A percentile compares a stretch with the other conserved stretches of the same genome.
These are phyloP conservation scores for sweet orange (Citrus sinensis) DNA, from an alignment of 345 rosid genomes.

Conservation along the genomic window DNA sequence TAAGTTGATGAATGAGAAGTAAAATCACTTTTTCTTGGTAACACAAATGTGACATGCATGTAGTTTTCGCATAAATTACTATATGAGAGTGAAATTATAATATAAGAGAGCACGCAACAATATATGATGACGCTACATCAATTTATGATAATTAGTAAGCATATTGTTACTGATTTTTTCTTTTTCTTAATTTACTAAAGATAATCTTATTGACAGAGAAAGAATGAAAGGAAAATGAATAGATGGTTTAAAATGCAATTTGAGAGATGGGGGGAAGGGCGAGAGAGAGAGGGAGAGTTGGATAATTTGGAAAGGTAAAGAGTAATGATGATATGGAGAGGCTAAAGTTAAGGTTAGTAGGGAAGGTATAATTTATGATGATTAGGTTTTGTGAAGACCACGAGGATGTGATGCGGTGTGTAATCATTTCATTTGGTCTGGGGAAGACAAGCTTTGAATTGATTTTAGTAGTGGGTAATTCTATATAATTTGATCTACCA, in stretches of 20 bases:
- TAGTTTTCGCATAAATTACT: too few species aligned
- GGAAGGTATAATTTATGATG: conserved; percentile 24
- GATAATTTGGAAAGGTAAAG: background rate
- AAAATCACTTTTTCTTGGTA: too few species aligned
- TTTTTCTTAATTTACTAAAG: too few species aligned
- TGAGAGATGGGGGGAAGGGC: background rate
- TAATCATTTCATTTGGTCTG: conserved; percentile 37
- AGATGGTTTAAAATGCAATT: conserved; percentile 8
- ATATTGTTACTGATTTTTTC: too few species aligned
- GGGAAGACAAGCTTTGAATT: conserved; percentile 33
- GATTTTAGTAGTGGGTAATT: conserved; percentile 11
- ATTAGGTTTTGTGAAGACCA: conserved; percentile 38
- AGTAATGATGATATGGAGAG: conserved; percentile 21
- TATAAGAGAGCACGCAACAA: too few species aligned
- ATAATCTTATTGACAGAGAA: too few species aligned
- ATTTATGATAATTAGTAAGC: too few species aligned
- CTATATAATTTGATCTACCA: background rate
- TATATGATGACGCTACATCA: too few species aligned
- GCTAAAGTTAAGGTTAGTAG: conserved; percentile 23
- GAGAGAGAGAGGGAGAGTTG: background rate
- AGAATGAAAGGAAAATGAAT: too few species aligned
- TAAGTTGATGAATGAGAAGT: background rate
- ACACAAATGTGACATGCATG: too few species aligned
- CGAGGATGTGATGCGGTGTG: conserved; percentile 27
- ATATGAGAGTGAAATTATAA: too few species aligned